These are phyloP conservation scores for Wickerhamomyces rabaulensis DNA, from an alignment of 805 yeast species.

Conservation along the genomic window DNA sequence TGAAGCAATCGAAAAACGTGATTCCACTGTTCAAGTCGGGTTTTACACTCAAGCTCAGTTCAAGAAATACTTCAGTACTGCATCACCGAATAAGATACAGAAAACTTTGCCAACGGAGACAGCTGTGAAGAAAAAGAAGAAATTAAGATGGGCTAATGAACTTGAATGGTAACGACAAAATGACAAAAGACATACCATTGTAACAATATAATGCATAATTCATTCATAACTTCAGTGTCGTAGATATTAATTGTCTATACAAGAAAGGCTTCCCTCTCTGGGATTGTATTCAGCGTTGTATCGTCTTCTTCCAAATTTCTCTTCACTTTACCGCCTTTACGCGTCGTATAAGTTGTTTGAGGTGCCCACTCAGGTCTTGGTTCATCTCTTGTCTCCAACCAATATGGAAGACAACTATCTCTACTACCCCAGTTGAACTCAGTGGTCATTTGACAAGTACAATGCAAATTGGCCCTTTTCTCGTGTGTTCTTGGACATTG, in stretches of 20 bases:
- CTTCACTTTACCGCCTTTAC: background rate
- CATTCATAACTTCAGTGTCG: background rate
- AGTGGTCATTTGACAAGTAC: slow-evolving; percentile 41
- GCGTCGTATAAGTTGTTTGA: background rate
- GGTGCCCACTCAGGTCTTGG: slow-evolving; percentile 19
- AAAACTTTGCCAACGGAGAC: slow-evolving; percentile 1
- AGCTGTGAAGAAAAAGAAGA: slow-evolving; percentile 9
- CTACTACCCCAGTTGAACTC: slow-evolving; percentile 23
- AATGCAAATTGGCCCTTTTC: slow-evolving; percentile 38
- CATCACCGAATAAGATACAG: slow-evolving; percentile 9
- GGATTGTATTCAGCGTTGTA: background rate
- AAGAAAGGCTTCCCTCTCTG: background rate
- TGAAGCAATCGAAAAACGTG: background rate
- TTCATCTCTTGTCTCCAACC: slow-evolving; percentile 13
- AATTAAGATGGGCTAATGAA: slow-evolving; percentile 19
- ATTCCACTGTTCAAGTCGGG: slow-evolving; percentile 10
- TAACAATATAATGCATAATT: background rate
- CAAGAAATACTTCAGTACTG: slow-evolving; percentile 7
- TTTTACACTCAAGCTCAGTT: slow-evolving; percentile 20
- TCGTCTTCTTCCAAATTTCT: background rate
- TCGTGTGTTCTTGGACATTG: slow-evolving; percentile 53
- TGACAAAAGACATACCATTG: background rate
- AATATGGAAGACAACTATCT: slow-evolving; percentile 22
- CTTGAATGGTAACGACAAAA: slow-evolving; percentile 16
- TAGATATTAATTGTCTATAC: background rate